phyloP scores from a whole-genome alignment of 2,329 filamentous ascomycete genomes.

The Endothia cerciana region DNA sequence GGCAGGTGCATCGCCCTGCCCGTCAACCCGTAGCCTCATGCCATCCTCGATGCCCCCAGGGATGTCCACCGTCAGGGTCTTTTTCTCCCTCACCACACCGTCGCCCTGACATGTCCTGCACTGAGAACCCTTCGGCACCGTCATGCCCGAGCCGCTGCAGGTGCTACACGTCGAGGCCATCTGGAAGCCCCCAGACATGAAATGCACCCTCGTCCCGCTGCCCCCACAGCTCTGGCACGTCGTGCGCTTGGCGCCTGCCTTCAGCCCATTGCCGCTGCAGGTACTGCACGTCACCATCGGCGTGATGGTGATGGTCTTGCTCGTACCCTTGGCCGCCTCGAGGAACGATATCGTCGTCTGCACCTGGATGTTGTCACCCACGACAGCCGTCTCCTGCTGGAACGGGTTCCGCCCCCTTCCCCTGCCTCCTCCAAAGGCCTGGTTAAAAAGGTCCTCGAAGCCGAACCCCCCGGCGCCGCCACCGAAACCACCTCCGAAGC shows the following conservation, averaged over 20 bases:
- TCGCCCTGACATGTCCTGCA: slow-evolving; percentile 81
- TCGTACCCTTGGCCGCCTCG: slow-evolving; percentile 91
- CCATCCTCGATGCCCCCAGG: slow-evolving; percentile 95
- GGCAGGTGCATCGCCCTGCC: slow-evolving; percentile 83
- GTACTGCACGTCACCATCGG: slow-evolving; percentile 81
- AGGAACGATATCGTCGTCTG: slow-evolving; percentile 92
- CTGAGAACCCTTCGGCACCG: slow-evolving; percentile 77
- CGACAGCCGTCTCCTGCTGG: slow-evolving; percentile 71
- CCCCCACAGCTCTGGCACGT: slow-evolving; percentile 83
- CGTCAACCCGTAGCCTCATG: slow-evolving; percentile 84
- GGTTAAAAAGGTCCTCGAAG: slow-evolving; percentile 93
- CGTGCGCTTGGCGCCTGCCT: slow-evolving; percentile 73
- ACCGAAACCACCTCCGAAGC: slow-evolving; percentile 83
- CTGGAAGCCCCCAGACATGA: slow-evolving; percentile 92
- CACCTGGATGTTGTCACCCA: slow-evolving; percentile 96
- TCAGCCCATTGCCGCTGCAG: slow-evolving; percentile 83
- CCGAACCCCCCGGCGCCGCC: slow-evolving; percentile 24
- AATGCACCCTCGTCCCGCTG: slow-evolving; percentile 83
- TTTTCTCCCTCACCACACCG: slow-evolving; percentile 81
- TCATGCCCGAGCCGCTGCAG: slow-evolving; percentile 78
- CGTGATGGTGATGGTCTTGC: slow-evolving; percentile 84
- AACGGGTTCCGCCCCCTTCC: slow-evolving; percentile 68
- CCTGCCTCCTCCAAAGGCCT: slow-evolving; percentile 68
- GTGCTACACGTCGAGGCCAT: slow-evolving; percentile 86
- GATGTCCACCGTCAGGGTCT: slow-evolving; percentile 87